These are phyloP conservation scores for Pythium plurisporium DNA, from an alignment of 352 stramenopile species.

Conservation along the genomic window DNA sequence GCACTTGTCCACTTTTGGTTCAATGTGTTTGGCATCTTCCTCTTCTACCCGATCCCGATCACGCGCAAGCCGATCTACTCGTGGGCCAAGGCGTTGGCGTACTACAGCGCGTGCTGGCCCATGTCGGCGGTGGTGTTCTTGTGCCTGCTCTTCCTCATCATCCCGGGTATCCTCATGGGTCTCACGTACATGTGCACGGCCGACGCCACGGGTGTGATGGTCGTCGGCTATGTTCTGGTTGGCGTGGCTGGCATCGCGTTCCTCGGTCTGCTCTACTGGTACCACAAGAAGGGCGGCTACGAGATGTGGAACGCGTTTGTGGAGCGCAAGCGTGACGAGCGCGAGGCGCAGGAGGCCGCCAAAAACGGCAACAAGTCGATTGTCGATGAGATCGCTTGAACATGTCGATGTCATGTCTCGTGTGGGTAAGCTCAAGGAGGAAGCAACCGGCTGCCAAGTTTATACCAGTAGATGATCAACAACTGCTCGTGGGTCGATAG, in stretches of 20 bases:
- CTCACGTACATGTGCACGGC: conserved; percentile 60
- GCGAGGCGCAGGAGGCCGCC: not conserved
- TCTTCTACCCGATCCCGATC: conserved; percentile 90
- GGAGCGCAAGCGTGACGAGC: conserved; percentile 6
- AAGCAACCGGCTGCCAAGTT: too few species aligned
- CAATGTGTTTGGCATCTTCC: conserved; percentile 87
- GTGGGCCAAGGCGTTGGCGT: conserved; percentile 63
- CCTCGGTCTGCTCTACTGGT: not conserved
- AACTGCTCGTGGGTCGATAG: too few species aligned
- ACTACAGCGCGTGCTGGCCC: conserved; percentile 56
- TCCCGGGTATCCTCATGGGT: conserved; percentile 38
- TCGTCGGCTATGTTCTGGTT: conserved; percentile 38
- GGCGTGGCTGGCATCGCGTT: too few species aligned
- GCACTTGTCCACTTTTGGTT: conserved; percentile 91
- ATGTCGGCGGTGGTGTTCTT: conserved; percentile 51
- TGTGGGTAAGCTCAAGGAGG: too few species aligned
- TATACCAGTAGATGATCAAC: too few species aligned
- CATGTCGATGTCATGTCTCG: too few species aligned
- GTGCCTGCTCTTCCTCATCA: conserved; percentile 39
- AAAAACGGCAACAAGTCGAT: not conserved
- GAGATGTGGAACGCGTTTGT: conserved; percentile 7
- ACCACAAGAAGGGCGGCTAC: conserved; percentile 10
- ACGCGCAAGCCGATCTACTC: conserved; percentile 76
- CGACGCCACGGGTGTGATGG: conserved; percentile 19
- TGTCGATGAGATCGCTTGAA: not conserved